These are phyloP conservation scores for Ophiostoma ulmi DNA, from an alignment of 2,329 filamentous ascomycete genomes.

Conservation along the genomic window DNA sequence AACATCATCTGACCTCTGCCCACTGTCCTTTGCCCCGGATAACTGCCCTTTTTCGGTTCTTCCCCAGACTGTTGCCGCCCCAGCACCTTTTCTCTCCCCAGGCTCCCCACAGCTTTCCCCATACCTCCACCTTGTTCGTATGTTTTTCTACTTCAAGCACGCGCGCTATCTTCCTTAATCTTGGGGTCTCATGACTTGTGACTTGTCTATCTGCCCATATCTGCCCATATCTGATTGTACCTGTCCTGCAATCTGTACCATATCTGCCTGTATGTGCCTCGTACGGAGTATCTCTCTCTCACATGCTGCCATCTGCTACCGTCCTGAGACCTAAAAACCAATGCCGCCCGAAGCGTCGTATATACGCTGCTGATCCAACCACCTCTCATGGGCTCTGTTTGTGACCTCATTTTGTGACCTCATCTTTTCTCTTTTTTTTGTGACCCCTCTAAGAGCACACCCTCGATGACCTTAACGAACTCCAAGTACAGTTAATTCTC, in stretches of 20 bases:
- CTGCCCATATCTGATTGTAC: background rate
- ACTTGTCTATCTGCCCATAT: background rate
- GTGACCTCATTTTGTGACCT: background rate
- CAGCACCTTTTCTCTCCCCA: background rate
- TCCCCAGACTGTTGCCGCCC: background rate
- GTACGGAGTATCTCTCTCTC: background rate
- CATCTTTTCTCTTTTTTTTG: background rate
- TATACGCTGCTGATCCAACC: background rate
- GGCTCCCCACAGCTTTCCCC: background rate
- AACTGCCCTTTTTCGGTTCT: background rate
- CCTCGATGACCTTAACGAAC: background rate
- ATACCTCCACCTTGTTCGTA: background rate
- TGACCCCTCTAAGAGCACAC: background rate
- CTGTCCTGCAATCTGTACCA: too few relatives aligned
- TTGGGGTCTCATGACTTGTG: background rate
- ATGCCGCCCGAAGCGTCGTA: background rate
- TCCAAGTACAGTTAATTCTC: background rate
- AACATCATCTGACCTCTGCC: background rate
- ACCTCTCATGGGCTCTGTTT: background rate
- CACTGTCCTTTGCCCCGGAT: background rate
- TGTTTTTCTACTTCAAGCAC: background rate
- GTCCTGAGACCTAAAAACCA: background rate
- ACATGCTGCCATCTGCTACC: background rate
- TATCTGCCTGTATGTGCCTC: too few relatives aligned
- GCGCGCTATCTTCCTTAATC: background rate